Conservation (phyloP, 2,329 filamentous ascomycete species). For the Pseudogymnoascus verrucosus region DNA sequence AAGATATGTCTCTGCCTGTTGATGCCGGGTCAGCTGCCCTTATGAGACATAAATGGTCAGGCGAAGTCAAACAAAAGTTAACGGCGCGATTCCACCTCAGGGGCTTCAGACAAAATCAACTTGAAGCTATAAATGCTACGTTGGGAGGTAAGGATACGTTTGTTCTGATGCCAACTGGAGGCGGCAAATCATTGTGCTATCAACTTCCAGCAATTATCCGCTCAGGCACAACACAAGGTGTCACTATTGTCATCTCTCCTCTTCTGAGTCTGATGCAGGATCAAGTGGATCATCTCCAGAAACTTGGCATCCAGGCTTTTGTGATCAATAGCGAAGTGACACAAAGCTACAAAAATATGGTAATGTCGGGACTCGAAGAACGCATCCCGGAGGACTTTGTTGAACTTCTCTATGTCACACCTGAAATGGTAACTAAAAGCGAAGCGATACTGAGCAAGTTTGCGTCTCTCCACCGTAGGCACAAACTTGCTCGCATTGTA, state of each 20-base stretch:
- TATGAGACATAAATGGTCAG: conserved; percentile 72
- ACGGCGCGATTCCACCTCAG: conserved; percentile 76
- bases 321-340: conserved; percentile 73
- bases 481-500: conserved; percentile 78
- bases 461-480: conserved; percentile 56
- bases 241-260: conserved; percentile 93
- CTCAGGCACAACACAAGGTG: conserved; percentile 71
- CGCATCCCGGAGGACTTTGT: conserved; percentile 65
- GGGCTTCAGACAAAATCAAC: conserved; percentile 82
- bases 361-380: conserved; percentile 57
- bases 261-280: conserved; percentile 95
- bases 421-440: conserved; percentile 91
- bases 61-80: conserved; percentile 72
- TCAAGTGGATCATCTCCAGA: conserved; percentile 75
- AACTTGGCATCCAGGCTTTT: conserved; percentile 68
- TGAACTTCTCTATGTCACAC: conserved; percentile 88
- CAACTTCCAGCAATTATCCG: conserved; percentile 82
- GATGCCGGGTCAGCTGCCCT: conserved; percentile 36
- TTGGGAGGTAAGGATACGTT: conserved; percentile 82
- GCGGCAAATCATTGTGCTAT: conserved; percentile 94
- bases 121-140: conserved; percentile 94
- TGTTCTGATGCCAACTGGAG: conserved; percentile 94
- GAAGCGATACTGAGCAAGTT: conserved; percentile 58
- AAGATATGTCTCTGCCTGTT: conserved; percentile 26
- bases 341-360: conserved; percentile 51